Evolutionary conservation across 176 grass and related monocot species (phyloP).

Genomic region (Rhipidocladum racemiflorum): DNA sequence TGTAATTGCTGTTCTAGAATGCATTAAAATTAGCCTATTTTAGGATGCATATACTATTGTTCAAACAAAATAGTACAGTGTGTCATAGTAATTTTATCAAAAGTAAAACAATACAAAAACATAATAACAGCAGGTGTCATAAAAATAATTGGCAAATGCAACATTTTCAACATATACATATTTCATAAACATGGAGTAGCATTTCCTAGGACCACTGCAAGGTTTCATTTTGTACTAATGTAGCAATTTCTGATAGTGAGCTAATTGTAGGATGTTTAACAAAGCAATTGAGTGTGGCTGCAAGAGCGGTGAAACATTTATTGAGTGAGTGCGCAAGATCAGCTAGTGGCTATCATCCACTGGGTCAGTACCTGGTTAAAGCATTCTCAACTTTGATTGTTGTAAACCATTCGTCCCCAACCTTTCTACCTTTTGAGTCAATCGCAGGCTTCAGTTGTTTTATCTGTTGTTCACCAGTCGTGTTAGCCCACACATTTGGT

Average conservation of each 20-base stretch:
- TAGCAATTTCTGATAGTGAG: neutral
- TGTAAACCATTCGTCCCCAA: conserved; percentile 96
- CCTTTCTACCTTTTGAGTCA: conserved; percentile 93
- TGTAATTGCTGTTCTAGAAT: neutral
- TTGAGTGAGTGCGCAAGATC: conserved; percentile 30
- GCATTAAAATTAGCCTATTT: neutral
- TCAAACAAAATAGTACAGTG: neutral
- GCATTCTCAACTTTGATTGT: conserved; percentile 78
- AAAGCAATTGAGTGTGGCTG: neutral
- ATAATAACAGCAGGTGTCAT: no score
- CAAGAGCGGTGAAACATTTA: conserved; percentile 19
- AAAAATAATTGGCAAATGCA: no score
- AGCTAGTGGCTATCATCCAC: conserved; percentile 9
- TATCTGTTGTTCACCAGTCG: conserved; percentile 81
- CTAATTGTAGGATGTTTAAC: neutral
- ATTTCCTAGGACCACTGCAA: neutral
- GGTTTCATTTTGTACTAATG: conserved; percentile 15
- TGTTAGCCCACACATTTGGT: conserved; percentile 81
- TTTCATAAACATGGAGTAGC: neutral
- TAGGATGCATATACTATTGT: neutral
- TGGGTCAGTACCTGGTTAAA: conserved; percentile 57
- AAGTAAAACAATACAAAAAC: no score
- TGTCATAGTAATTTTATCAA: neutral
- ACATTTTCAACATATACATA: neutral
- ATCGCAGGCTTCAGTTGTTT: conserved; percentile 75